Conservation (phyloP, 1,139 yeast genomes). For the Hansenula anomala region DNA sequence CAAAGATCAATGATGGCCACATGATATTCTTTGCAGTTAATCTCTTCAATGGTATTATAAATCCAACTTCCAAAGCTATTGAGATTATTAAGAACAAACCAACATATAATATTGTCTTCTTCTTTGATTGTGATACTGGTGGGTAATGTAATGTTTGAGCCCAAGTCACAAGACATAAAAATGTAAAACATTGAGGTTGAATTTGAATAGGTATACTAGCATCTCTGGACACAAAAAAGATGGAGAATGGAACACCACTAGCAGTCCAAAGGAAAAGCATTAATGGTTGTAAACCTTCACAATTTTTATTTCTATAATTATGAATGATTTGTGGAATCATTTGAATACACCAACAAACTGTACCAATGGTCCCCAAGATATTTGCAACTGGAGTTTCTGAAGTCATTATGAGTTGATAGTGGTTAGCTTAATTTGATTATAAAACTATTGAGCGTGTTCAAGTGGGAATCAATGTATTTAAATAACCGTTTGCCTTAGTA, state of each 20-base stretch:
- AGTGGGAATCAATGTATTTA: too few relatives aligned
- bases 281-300: constrained; percentile 69
- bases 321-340: constrained; percentile 71
- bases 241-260: constrained; percentile 73
- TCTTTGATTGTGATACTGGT: constrained; percentile 39
- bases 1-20: constrained; percentile 72
- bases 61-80: constrained; percentile 57
- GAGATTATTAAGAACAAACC: constrained; percentile 36
- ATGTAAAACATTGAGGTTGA: constrained; percentile 74
- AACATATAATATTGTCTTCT: constrained; percentile 31
- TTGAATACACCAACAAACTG: constrained; percentile 82
- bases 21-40: constrained; percentile 41
- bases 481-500: too few relatives aligned
- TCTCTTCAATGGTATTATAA: constrained; percentile 58
- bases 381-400: constrained; percentile 41
- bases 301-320: constrained; percentile 63
- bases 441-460: too few relatives aligned
- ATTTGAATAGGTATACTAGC: constrained; percentile 67
- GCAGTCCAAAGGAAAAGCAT: constrained; percentile 78
- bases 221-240: constrained; percentile 62
- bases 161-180: constrained; percentile 59
- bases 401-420: background rate
- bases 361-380: constrained; percentile 74
- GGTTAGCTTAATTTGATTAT: background rate
- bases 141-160: constrained; percentile 71